Evolutionary conservation across 2,329 filamentous ascomycete species (phyloP).

Genomic region (Hypoxylon sp.): DNA sequence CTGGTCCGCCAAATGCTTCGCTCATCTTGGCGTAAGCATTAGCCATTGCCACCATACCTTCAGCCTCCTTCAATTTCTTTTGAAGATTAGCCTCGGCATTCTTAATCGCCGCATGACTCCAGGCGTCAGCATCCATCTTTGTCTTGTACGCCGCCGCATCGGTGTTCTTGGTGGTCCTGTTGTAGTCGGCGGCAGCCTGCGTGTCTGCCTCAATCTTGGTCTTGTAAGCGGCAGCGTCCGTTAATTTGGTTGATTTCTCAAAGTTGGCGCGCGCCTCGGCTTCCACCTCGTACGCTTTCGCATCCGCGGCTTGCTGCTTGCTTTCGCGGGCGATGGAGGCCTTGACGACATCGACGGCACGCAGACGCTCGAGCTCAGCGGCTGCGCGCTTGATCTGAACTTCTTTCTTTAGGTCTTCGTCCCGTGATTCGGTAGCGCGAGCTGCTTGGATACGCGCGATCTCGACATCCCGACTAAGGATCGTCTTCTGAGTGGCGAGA

Average conservation of each 20-base stretch:
- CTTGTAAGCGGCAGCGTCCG: slow-evolving; percentile 68
- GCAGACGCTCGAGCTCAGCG: slow-evolving; percentile 84
- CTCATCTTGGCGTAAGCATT: slow-evolving; percentile 82
- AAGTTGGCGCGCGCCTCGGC: slow-evolving; percentile 71
- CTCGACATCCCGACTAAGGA: slow-evolving; percentile 80
- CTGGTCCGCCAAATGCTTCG: slow-evolving; percentile 81
- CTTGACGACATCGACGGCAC: slow-evolving; percentile 83
- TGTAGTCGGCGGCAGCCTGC: slow-evolving; percentile 64
- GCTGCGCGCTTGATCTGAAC: slow-evolving; percentile 83
- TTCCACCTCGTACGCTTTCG: slow-evolving; percentile 74
- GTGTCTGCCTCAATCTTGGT: slow-evolving; percentile 61
- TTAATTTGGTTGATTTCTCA: slow-evolving; percentile 66
- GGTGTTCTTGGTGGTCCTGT: slow-evolving; percentile 63
- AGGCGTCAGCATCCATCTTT: slow-evolving; percentile 61
- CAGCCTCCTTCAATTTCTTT: slow-evolving; percentile 78
- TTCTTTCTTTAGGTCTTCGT: slow-evolving; percentile 84
- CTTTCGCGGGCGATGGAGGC: slow-evolving; percentile 78
- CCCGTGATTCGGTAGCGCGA: slow-evolving; percentile 79
- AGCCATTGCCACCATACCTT: slow-evolving; percentile 82
- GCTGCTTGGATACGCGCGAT: slow-evolving; percentile 81
- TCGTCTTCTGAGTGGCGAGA: slow-evolving; percentile 79
- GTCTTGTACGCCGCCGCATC: slow-evolving; percentile 65
- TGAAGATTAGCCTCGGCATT: slow-evolving; percentile 70
- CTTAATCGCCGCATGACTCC: slow-evolving; percentile 59
- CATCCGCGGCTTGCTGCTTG: slow-evolving; percentile 77